Percentiles rank a stretch among this genome's conserved stretches.
Conservation (phyloP, 495 filamentous ascomycete species). For the Letharia lupina region DNA sequence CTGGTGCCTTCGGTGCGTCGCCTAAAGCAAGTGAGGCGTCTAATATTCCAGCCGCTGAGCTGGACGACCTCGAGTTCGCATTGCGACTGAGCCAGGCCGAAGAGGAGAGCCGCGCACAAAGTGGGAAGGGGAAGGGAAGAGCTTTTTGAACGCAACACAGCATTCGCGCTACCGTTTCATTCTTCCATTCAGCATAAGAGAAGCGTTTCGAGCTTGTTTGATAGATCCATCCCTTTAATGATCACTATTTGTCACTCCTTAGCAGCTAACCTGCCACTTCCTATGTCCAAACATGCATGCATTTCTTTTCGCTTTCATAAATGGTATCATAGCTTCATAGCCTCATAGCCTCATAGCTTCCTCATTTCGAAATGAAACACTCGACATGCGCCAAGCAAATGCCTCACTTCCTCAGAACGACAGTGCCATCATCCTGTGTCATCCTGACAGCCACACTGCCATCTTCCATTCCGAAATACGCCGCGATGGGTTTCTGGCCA, state of each 20-base stretch:
- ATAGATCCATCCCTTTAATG: neutral
- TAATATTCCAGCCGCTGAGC: slow-evolving; percentile 39
- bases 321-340: slow-evolving; percentile 3
- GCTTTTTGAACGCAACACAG: slow-evolving; percentile 5
- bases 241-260: neutral
- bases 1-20: slow-evolving; percentile 18
- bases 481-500: slow-evolving; percentile 84
- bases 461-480: slow-evolving; percentile 89
- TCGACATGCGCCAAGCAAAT: neutral
- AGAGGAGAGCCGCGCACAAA: slow-evolving; percentile 49
- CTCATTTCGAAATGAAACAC: neutral
- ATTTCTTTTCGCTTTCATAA: neutral
- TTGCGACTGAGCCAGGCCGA: slow-evolving; percentile 78
- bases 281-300: neutral
- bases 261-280: neutral
- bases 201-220: neutral
- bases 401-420: slow-evolving; percentile 6
- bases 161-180: neutral
- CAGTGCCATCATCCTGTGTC: slow-evolving; percentile 26
- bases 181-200: neutral
- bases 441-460: slow-evolving; percentile 52
- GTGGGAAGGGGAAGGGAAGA: slow-evolving; percentile 40
- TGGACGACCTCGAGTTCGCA: slow-evolving; percentile 77
- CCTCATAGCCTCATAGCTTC: neutral
- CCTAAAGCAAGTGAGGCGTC: slow-evolving; percentile 19